Base-by-base conservation (phyloP, 2,329 filamentous ascomycete genomes). In the Blumeria hordei region DNA sequence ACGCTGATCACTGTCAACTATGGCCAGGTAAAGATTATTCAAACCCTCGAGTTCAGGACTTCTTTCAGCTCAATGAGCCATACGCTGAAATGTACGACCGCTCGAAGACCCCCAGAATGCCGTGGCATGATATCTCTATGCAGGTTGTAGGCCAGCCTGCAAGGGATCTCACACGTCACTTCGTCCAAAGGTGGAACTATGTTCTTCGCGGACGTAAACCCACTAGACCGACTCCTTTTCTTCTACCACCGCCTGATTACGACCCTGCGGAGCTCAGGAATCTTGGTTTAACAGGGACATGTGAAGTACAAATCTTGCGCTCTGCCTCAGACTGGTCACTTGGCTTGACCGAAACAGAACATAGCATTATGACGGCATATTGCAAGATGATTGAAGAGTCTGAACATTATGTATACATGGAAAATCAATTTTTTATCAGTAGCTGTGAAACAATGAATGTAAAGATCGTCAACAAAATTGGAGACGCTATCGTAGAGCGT, bases 41-140 rank as follows among this genome's bases (percentile, higher is more conserved):
- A 0, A 98, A 98, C 63, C 90, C 92, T 16, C 77, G 92, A 62
- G 86, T 95, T 3, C 85, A 93, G 62, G 92, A 98, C 67, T 98
- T 98, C 66, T 95, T 87, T 71, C 80, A 81, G 56, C 76, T 98
- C 32, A 83, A 92, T 64, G 87, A 93, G 66, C 92, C 92, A 1
- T 96, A 96, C 63, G 92, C 94, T 64, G 92, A 98, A 68, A 96
- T 96, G 92, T 98, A 96, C 64, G 87, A 96, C 67, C 82, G 92
- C 55, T 83, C 79, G 57, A 84, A 84, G 65, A 77, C 90, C 16
- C 88, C 92, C 1, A 75, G 92, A 58, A 98, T 96, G 92, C 90
- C 92, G 1, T 98, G 92, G 92, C 92, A 98, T 64, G 92, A 98
- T 67, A 88, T 98, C 58, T 80, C 83, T 2, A 96, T 98, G 92